Percentiles rank a stretch among this genome's conserved stretches.
phyloP scores from a whole-genome alignment of 2,329 filamentous ascomycete genomes.

The Endoconidiophora polonica region DNA sequence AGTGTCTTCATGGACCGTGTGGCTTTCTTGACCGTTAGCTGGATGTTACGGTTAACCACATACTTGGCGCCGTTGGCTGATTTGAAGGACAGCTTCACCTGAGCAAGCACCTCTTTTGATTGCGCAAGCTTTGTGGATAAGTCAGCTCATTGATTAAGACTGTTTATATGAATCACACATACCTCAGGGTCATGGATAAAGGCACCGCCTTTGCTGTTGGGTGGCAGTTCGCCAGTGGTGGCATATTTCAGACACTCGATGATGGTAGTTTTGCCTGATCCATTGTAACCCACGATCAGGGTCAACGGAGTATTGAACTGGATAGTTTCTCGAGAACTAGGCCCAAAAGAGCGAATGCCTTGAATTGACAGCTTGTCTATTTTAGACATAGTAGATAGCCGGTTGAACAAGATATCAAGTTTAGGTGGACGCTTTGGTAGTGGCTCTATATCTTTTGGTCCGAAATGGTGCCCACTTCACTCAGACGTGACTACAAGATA shows the following conservation, averaged over 20 bases:
- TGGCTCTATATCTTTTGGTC: too few species aligned
- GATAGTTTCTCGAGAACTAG: conserved; percentile 57
- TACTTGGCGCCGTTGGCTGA: conserved; percentile 63
- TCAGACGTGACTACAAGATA: too few species aligned
- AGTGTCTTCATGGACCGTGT: conserved; percentile 64
- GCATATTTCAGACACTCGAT: conserved; percentile 98
- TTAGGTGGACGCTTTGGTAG: too few species aligned
- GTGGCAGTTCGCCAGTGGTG: conserved; percentile 82
- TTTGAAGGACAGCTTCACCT: conserved; percentile 79
- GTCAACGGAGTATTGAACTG: conserved; percentile 82
- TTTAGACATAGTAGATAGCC: conserved; percentile 39
- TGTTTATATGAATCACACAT: conserved; percentile 11
- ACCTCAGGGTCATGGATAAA: conserved; percentile 97
- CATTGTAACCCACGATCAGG: conserved; percentile 92
- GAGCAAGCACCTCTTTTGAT: conserved; percentile 65
- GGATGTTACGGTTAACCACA: conserved; percentile 68
- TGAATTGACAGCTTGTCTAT: conserved; percentile 81
- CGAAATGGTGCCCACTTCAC: too few species aligned
- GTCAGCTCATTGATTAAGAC: neutral
- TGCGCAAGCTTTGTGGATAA: conserved; percentile 7
- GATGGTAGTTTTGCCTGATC: conserved; percentile 95
- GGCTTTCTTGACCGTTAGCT: conserved; percentile 73
- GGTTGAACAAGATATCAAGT: conserved; percentile 1
- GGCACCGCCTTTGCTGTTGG: conserved; percentile 76
- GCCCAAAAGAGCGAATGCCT: conserved; percentile 74